Conservation (phyloP, 306 rosid species). For the Astragalus membranaceus region DNA sequence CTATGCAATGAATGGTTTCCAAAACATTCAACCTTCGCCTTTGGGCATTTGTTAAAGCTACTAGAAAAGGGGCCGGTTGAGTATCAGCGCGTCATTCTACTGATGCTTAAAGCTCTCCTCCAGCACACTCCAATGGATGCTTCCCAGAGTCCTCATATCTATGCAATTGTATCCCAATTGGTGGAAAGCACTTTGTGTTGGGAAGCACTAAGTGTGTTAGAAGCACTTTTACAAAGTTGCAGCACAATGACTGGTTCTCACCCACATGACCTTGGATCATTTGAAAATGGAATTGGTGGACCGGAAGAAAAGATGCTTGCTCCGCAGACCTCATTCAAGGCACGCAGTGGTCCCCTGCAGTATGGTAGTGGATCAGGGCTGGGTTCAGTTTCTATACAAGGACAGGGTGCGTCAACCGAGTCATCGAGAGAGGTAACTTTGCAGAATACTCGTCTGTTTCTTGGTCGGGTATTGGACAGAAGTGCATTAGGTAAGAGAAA, state of each 20-base stretch:
- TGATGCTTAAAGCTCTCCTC: slow-evolving; percentile 91
- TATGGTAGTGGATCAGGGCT: slow-evolving; percentile 49
- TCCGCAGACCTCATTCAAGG: slow-evolving; percentile 85
- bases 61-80: slow-evolving; percentile 93
- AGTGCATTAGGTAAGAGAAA: slow-evolving; percentile 82
- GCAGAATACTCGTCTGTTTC: slow-evolving; percentile 87
- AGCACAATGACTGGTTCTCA: slow-evolving; percentile 81
- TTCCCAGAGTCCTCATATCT: slow-evolving; percentile 97
- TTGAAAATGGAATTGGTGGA: slow-evolving; percentile 67
- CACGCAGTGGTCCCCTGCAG: slow-evolving; percentile 93
- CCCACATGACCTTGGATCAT: slow-evolving; percentile 56
- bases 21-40: slow-evolving; percentile 84
- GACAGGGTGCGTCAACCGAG: slow-evolving; percentile 43
- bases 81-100: slow-evolving; percentile 93
- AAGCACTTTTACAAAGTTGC: slow-evolving; percentile 97
- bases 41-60: slow-evolving; percentile 84
- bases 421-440: slow-evolving; percentile 70
- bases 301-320: slow-evolving; percentile 71
- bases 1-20: slow-evolving; percentile 95
- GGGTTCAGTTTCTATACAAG: slow-evolving; percentile 27
- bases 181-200: slow-evolving; percentile 96
- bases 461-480: slow-evolving; percentile 79
- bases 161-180: slow-evolving; percentile 88
- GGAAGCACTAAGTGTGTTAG: slow-evolving; percentile 96
- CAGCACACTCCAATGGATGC: slow-evolving; percentile 99